Conservation (phyloP, 768 basidiomycete species). For the Kwoniella bestiolae region DNA sequence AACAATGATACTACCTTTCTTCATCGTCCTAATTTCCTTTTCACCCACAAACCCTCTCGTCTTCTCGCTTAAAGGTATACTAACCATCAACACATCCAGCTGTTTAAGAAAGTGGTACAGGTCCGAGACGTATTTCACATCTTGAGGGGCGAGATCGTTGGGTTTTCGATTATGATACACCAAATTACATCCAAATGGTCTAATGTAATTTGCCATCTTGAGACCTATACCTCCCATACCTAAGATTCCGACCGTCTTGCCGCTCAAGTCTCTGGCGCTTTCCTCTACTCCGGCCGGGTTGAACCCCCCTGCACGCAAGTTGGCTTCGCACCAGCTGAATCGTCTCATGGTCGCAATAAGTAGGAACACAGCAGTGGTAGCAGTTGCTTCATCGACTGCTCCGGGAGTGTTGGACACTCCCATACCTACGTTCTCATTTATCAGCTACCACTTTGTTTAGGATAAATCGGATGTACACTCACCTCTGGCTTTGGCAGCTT, state of each 20-base stretch:
- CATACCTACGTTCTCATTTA: constrained; percentile 9
- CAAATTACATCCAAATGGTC: constrained; percentile 71
- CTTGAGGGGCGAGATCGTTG: not conserved
- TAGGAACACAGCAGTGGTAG: constrained; percentile 57
- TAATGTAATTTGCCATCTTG: constrained; percentile 44
- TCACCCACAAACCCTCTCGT: constrained; percentile 76
- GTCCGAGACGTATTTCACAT: constrained; percentile 69
- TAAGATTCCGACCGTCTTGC: constrained; percentile 56
- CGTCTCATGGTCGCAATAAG: constrained; percentile 31
- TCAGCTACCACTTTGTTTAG: not conserved
- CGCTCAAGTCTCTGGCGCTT: constrained; percentile 52
- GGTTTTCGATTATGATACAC: constrained; percentile 66
- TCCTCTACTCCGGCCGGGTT: not conserved
- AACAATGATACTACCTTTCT: constrained; percentile 72
- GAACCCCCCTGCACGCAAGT: constrained; percentile 4
- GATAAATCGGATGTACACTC: not conserved
- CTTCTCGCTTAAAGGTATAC: constrained; percentile 64
- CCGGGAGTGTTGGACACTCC: constrained; percentile 85
- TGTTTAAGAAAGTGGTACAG: constrained; percentile 66
- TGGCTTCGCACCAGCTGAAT: constrained; percentile 9
- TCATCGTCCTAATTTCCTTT: constrained; percentile 72
- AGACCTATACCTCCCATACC: constrained; percentile 60
- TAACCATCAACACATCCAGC: constrained; percentile 78
- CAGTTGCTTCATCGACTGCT: constrained; percentile 87
- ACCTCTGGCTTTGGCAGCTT: constrained; percentile 23